phyloP scores from a whole-genome alignment of 257 asterid species.

The Gentiana dahurica region DNA sequence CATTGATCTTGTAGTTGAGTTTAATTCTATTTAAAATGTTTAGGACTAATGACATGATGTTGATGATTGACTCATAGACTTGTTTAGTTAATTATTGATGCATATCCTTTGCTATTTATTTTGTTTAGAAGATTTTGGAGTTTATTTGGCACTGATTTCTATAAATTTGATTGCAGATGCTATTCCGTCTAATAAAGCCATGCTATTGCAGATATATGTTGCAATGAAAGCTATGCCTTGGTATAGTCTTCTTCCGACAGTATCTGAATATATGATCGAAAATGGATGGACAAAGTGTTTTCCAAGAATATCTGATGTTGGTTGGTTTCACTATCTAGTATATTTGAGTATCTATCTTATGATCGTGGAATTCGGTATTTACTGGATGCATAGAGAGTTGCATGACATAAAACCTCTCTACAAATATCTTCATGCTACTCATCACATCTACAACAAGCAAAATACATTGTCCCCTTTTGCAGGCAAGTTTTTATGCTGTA shows the following conservation, averaged over 20 bases:
- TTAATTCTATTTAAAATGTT: no score
- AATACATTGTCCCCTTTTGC: conserved; percentile 98
- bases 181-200: conserved; percentile 70
- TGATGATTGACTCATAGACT: no score
- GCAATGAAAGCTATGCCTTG: conserved; percentile 99
- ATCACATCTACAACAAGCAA: conserved; percentile 98
- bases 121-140: no score
- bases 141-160: conserved; percentile 8
- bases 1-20: no score
- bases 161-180: conserved; percentile 44
- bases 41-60: no score
- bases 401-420: conserved; percentile 95
- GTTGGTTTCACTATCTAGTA: conserved; percentile 44
- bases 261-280: conserved; percentile 89
- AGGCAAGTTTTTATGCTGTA: conserved; percentile 36
- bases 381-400: conserved; percentile 96
- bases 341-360: conserved; percentile 49
- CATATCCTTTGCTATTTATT: no score
- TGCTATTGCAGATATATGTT: conserved; percentile 88
- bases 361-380: conserved; percentile 84
- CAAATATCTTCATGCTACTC: conserved; percentile 90
- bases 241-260: conserved; percentile 69
- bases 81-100: no score
- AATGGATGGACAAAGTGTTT: conserved; percentile 83
- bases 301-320: conserved; percentile 56